Evolutionary conservation across 2,329 filamentous ascomycete genomes (phyloP), one percentile per base, ranked within the genome.

Genomic region (Alternaria solani): DNA sequence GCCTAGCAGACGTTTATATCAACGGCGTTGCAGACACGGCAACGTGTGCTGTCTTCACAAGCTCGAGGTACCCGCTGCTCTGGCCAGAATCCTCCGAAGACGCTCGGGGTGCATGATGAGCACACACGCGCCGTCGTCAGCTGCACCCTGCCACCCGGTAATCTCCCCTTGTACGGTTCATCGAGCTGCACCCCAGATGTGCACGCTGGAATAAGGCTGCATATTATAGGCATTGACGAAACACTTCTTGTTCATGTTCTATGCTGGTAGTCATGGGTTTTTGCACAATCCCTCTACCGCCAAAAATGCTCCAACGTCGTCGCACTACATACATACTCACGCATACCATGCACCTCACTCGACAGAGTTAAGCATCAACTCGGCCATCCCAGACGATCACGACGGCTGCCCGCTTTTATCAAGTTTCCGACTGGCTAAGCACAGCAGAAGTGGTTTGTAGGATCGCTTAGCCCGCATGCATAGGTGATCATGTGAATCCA

Each of bases 401-500:
- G 47, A 61, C 64, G 55, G 63, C 64, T 63, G 62, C 62, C 64
- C 68, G 64, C 66, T 59, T 63, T 66, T 60, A 57, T 62, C 47
- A 44, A 52, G 57, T 64, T 66, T 73, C 73, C 71, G 72, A 75
- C 70, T 74, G 75, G 73, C 67, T 63, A 68, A 60, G 47, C 46
- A 51, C 30, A 60, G 54, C 64, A 65, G 59, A 65, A 63, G 66
- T 65, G 57, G 57, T 67, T 57, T 47, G 51, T 61, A 67, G 64
- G 66, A 71, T 73, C 68, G 68, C 71, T 75, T 65, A 60, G 70
- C 55, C 46, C 67, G 74, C 74, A 76, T 73, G 61, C 62, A 68
- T 55, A 51, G 42, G 52, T 58, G 57, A 57, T 77, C 75, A 75
- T 70, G 71, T 76, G 64, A 66, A 60, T 44, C 51, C 25, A 34